Conservation (phyloP, 306 rosid genomes). For the Alnus rubra region DNA sequence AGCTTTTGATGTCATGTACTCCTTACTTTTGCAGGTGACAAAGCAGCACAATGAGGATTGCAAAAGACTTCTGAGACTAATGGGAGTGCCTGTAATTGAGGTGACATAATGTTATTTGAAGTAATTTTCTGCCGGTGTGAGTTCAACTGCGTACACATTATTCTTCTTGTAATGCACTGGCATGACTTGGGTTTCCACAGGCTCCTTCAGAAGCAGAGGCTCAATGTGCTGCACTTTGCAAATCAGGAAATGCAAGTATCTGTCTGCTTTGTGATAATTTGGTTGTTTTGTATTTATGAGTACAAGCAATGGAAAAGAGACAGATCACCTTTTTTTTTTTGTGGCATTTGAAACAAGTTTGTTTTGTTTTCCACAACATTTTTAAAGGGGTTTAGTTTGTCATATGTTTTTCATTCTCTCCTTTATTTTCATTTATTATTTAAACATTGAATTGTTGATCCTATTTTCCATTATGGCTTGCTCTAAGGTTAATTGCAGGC, state of each 20-base stretch:
- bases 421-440: background rate
- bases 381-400: background rate
- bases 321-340: background rate
- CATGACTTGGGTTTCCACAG: conserved; percentile 52
- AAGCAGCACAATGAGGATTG: conserved; percentile 96
- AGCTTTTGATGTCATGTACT: conserved; percentile 24
- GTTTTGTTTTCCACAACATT: background rate
- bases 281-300: conserved; percentile 21
- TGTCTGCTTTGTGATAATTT: conserved; percentile 9
- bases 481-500: conserved; percentile 3
- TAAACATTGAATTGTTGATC: background rate
- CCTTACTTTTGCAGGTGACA: conserved; percentile 66
- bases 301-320: background rate
- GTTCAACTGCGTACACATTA: background rate
- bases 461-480: conserved; percentile 23
- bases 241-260: conserved; percentile 77
- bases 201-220: conserved; percentile 99
- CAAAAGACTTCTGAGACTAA: conserved; percentile 81
- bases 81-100: conserved; percentile 99
- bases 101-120: conserved; percentile 43
- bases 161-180: conserved; percentile 16
- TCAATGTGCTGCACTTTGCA: conserved; percentile 95
- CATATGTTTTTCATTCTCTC: background rate
- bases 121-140: background rate
- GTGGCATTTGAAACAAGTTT: background rate